Base-by-base conservation (phyloP, 2,329 filamentous ascomycete species). In the Ascochyta koolunga region DNA sequence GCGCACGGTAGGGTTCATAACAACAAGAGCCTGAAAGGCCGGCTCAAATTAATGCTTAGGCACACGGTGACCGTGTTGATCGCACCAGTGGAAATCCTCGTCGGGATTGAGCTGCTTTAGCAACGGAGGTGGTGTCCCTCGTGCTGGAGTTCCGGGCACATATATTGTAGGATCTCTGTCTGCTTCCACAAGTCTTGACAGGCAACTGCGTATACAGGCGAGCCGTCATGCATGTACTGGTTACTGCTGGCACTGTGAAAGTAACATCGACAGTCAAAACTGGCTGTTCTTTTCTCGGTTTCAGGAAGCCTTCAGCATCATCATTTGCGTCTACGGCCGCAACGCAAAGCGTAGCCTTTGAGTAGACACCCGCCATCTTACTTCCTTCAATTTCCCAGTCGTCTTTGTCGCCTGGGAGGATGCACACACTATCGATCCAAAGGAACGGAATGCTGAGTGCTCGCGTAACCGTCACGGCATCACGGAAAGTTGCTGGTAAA, bases 401-500 rank as follows among this genome's bases (percentile, higher is more conserved):
- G 8, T 52, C 27, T 16, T 33, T 25, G 29, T 45, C 35, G 5
- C 18, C 52, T 27, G 41, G 33, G 2, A 53, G n/a, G 32, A 54
- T 54, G 31, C 50, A 54, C 8, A 53, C 13, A 31, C 32, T 40
- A 43, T 65, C 62, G 29, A 62, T 62, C 62, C 61, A 64, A 3
- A 65, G 42, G 32, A 56, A 63, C 24, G 42, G 41, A 18, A 65
- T 15, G 13, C 49, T 52, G 11, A 65, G 44, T 24, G 46, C 49
- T 15, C 55, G 44, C 4, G 61, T 61, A n/a, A 56, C 52, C 25
- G 37, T 21, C 4, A 66, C 41, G 24, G 63, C 63, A 43, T 66
- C 56, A 10, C 54, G 55, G 41, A 66, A 63, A 3, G 60, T 65
- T 19, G 48, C 33, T 2, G 62, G 60, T 16, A 65, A 49, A 5